phyloP scores from a whole-genome alignment of 192 early-diverging fungal species.

The Tieghemiomyces parasiticus region DNA sequence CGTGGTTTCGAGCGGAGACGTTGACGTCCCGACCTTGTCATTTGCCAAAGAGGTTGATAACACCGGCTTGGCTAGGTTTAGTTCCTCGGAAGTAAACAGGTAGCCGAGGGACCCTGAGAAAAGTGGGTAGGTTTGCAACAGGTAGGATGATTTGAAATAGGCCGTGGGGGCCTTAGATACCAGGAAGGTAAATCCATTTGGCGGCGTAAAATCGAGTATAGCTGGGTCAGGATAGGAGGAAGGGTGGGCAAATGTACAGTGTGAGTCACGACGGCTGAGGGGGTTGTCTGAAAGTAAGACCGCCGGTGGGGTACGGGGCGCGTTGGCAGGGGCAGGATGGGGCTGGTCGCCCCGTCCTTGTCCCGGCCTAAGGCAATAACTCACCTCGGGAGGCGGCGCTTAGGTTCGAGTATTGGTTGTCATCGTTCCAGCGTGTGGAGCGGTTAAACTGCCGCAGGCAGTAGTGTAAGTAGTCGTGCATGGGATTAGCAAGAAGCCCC shows the following conservation, averaged over 20 bases:
- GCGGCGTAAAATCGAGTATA: slow-evolving; percentile 69
- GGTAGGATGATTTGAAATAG: slow-evolving; percentile 8
- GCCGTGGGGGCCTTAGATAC: slow-evolving; percentile 4
- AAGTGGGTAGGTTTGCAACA: slow-evolving; percentile 8
- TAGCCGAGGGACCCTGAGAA: slow-evolving; percentile 8
- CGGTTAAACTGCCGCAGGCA: slow-evolving; percentile 65
- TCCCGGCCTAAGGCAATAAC: background rate
- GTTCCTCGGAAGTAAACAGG: slow-evolving; percentile 4
- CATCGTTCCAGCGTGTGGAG: slow-evolving; percentile 59
- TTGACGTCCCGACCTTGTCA: too few relatives aligned
- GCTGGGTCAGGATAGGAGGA: slow-evolving; percentile 22
- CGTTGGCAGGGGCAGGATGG: too few relatives aligned
- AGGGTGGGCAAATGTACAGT: too few relatives aligned
- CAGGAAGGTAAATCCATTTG: slow-evolving; percentile 46
- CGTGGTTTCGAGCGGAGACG: too few relatives aligned
- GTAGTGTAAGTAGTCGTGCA: slow-evolving; percentile 62
- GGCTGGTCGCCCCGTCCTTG: too few relatives aligned
- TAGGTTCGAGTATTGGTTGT: slow-evolving; percentile 70
- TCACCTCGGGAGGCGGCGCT: slow-evolving; percentile 47
- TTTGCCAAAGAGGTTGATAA: too few relatives aligned
- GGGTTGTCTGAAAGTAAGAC: too few relatives aligned
- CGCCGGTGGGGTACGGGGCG: too few relatives aligned
- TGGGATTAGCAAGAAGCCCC: too few relatives aligned
- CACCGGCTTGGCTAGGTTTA: too few relatives aligned
- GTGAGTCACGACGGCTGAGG: too few relatives aligned